Conservation (phyloP, 2,329 filamentous ascomycete genomes). For the Amesomyces nigricolor region DNA sequence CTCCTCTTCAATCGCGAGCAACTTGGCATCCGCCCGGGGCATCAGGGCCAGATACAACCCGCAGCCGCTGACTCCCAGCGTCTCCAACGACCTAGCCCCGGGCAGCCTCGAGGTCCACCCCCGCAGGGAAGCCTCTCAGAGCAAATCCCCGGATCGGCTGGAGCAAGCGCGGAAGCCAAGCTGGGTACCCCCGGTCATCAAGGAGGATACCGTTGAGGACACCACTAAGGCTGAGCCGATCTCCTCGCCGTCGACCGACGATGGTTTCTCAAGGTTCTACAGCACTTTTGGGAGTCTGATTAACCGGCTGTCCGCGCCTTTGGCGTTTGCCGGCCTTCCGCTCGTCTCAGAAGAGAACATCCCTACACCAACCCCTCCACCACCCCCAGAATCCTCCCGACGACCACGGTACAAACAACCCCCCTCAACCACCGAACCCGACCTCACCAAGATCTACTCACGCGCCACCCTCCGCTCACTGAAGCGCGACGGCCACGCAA, state of each 20-base stretch:
- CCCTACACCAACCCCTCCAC: slow-evolving; percentile 30
- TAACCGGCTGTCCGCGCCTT: slow-evolving; percentile 78
- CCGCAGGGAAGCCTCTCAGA: slow-evolving; percentile 47
- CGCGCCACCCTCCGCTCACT: slow-evolving; percentile 77
- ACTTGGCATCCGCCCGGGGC: slow-evolving; percentile 77
- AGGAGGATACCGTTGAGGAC: slow-evolving; percentile 22
- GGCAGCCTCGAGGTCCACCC: slow-evolving; percentile 59
- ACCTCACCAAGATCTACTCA: slow-evolving; percentile 79
- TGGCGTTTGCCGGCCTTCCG: slow-evolving; percentile 89
- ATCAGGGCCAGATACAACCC: slow-evolving; percentile 62
- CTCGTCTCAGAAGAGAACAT: slow-evolving; percentile 52
- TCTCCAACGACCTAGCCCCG: slow-evolving; percentile 68
- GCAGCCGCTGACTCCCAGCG: slow-evolving; percentile 63
- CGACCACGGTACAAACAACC: slow-evolving; percentile 32
- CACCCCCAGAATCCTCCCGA: slow-evolving; percentile 37
- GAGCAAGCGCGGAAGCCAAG: slow-evolving; percentile 49
- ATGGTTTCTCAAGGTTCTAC: slow-evolving; percentile 87
- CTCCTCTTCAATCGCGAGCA: slow-evolving; percentile 80
- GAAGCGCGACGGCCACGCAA: slow-evolving; percentile 59
- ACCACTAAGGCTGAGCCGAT: slow-evolving; percentile 24
- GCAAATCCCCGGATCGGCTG: slow-evolving; percentile 40
- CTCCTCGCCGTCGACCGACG: slow-evolving; percentile 46
- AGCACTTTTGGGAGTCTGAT: slow-evolving; percentile 84
- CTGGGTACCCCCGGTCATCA: slow-evolving; percentile 44
- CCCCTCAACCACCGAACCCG: slow-evolving; percentile 50